These are phyloP conservation scores for Trichoderma sp. DNA, from an alignment of 2,329 filamentous ascomycete species.

Conservation along the genomic window DNA sequence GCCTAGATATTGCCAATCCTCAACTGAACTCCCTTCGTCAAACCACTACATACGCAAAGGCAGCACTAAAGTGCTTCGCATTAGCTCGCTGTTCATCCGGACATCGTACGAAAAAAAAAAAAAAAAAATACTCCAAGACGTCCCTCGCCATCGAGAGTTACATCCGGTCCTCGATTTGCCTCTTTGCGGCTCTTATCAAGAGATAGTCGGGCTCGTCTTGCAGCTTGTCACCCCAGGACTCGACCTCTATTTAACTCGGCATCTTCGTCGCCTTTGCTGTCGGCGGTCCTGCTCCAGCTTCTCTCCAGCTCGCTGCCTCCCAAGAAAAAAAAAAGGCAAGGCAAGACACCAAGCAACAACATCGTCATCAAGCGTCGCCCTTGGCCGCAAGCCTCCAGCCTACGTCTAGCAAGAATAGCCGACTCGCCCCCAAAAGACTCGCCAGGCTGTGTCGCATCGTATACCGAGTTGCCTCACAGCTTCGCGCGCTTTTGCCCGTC, in stretches of 20 bases:
- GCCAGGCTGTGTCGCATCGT: slow-evolving; percentile 21
- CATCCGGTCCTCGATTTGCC: slow-evolving; percentile 22
- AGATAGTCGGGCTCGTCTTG: not conserved
- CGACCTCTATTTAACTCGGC: not conserved
- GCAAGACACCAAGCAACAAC: not conserved
- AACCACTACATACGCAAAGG: not conserved
- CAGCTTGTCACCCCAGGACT: slow-evolving; percentile 8
- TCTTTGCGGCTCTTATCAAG: slow-evolving; percentile 19
- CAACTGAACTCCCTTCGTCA: not conserved
- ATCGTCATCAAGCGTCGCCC: slow-evolving; percentile 18
- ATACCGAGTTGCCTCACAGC: slow-evolving; percentile 12
- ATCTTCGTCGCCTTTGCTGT: not conserved
- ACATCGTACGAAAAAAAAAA: slow-evolving; percentile 9
- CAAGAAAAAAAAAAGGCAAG: not conserved
- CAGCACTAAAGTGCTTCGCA: not conserved
- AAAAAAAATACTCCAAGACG: not conserved
- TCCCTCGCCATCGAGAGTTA: slow-evolving; percentile 18
- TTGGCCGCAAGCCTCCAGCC: not conserved
- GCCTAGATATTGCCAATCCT: slow-evolving; percentile 1
- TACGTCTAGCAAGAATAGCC: slow-evolving; percentile 21
- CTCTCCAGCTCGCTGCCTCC: not conserved
- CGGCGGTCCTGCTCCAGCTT: not conserved
- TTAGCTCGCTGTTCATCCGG: slow-evolving; percentile 5
- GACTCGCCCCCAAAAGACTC: slow-evolving; percentile 5
- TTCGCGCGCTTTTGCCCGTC: slow-evolving; percentile 21